Percentiles rank a stretch among this genome's conserved stretches.
Evolutionary conservation across 202 grass and related monocot genomes (phyloP).

Genomic region (Eragrostis tef): DNA sequence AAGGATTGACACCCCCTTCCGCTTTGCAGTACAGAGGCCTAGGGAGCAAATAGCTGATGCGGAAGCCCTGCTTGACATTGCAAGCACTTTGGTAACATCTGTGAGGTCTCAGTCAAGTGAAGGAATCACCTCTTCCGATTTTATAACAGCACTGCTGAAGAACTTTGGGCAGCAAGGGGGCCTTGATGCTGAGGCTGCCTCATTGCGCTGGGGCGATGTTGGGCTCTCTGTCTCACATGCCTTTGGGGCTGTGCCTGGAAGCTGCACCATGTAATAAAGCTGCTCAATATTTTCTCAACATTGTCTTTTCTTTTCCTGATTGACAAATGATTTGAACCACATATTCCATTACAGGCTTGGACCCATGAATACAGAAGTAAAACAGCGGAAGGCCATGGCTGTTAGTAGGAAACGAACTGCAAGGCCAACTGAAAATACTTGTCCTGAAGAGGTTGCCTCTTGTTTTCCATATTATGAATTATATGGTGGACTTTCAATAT

Average conservation of each 20-base stretch:
- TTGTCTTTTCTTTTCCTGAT: background rate
- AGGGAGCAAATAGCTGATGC: constrained; percentile 97
- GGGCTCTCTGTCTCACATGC: constrained; percentile 64
- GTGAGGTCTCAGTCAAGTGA: constrained; percentile 86
- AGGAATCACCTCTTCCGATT: constrained; percentile 88
- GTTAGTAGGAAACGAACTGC: constrained; percentile 59
- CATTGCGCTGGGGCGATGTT: constrained; percentile 64
- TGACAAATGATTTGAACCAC: constrained; percentile 27
- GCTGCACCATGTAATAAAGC: constrained; percentile 77
- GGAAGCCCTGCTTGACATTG: constrained; percentile 84
- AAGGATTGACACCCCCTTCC: constrained; percentile 2
- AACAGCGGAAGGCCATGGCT: constrained; percentile 57
- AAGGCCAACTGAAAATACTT: constrained; percentile 67
- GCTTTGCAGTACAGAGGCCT: constrained; percentile 77
- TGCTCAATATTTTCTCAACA: constrained; percentile 4
- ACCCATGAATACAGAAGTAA: constrained; percentile 84
- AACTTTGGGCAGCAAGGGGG: constrained; percentile 69
- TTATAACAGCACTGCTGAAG: constrained; percentile 66
- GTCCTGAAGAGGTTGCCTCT: constrained; percentile 75
- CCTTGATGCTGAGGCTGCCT: constrained; percentile 47
- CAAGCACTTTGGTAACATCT: constrained; percentile 72
- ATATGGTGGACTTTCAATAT: constrained; percentile 18
- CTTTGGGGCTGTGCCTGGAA: constrained; percentile 70
- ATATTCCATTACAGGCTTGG: constrained; percentile 66
- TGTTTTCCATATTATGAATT: constrained; percentile 22